Percentiles rank a stretch among this genome's conserved stretches.
Evolutionary conservation across 768 basidiomycete species (phyloP).

Genomic region (Trametes elegans): DNA sequence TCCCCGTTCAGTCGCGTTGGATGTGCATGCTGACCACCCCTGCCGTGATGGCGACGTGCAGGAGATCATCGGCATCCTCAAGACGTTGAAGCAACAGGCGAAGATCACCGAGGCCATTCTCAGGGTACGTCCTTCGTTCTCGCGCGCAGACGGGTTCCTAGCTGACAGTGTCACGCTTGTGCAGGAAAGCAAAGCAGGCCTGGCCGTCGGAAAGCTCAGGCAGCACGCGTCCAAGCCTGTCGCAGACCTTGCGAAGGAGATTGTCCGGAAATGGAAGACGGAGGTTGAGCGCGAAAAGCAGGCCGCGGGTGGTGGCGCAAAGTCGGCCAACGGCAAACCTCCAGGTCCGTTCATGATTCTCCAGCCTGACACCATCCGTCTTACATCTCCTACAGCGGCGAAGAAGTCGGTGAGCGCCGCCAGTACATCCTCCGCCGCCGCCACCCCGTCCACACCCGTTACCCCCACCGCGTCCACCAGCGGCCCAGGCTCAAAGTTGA

Average conservation of each 20-base stretch:
- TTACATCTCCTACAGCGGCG: not conserved
- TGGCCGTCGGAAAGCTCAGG: constrained; percentile 90
- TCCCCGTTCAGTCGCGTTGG: constrained; percentile 33
- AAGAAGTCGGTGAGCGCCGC: constrained; percentile 23
- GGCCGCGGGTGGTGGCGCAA: constrained; percentile 39
- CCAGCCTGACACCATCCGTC: not conserved
- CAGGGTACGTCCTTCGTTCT: constrained; percentile 58
- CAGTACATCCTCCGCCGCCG: constrained; percentile 12
- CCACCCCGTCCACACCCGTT: constrained; percentile 25
- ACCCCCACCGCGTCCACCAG: constrained; percentile 24
- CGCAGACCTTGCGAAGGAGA: constrained; percentile 80
- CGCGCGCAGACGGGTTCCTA: constrained; percentile 15
- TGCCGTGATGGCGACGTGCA: constrained; percentile 27
- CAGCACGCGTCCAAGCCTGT: constrained; percentile 70
- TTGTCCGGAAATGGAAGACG: constrained; percentile 90
- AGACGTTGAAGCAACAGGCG: constrained; percentile 61
- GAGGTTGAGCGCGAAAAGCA: constrained; percentile 68
- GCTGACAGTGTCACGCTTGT: not conserved
- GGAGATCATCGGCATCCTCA: constrained; percentile 64
- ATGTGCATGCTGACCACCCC: constrained; percentile 27
- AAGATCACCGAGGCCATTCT: constrained; percentile 70
- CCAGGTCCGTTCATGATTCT: constrained; percentile 36
- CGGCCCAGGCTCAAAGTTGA: constrained; percentile 26
- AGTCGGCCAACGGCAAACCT: constrained; percentile 27
- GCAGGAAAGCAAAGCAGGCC: constrained; percentile 88